Conservation (phyloP, 805 yeast genomes). For the Saturnispora serradocipensis region DNA sequence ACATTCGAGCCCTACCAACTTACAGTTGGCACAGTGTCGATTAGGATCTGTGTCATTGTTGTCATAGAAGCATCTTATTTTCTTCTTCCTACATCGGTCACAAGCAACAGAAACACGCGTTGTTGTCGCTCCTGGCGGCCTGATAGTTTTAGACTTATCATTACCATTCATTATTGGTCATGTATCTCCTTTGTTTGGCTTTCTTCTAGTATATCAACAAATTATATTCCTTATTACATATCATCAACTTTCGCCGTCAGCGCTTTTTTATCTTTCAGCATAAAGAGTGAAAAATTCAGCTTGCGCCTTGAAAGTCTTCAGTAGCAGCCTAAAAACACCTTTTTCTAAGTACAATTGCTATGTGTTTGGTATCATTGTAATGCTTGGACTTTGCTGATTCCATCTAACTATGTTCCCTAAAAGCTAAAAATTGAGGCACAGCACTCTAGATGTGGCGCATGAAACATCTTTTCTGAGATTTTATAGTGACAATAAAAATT, state of each 20-base stretch:
- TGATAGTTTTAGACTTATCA: constrained; percentile 40
- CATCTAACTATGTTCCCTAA: not conserved
- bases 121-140: constrained; percentile 55
- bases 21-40: constrained; percentile 75
- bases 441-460: not conserved
- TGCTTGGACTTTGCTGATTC: no score
- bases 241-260: not conserved
- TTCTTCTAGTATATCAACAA: not conserved
- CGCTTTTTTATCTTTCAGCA: not conserved
- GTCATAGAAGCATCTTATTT: constrained; percentile 49
- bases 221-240: not conserved
- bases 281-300: not conserved
- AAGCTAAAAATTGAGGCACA: not conserved
- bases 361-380: not conserved
- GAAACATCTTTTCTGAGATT: not conserved
- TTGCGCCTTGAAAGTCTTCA: no score
- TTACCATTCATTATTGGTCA: not conserved
- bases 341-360: not conserved
- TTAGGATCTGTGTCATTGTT: constrained; percentile 19
- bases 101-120: constrained; percentile 86
- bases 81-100: constrained; percentile 78
- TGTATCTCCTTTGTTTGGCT: not conserved
- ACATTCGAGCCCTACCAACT: constrained; percentile 78
- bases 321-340: not conserved
- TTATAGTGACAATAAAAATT: not conserved